phyloP scores from a whole-genome alignment of 176 grass and related monocot genomes.

The Calamus simplicifolius region DNA sequence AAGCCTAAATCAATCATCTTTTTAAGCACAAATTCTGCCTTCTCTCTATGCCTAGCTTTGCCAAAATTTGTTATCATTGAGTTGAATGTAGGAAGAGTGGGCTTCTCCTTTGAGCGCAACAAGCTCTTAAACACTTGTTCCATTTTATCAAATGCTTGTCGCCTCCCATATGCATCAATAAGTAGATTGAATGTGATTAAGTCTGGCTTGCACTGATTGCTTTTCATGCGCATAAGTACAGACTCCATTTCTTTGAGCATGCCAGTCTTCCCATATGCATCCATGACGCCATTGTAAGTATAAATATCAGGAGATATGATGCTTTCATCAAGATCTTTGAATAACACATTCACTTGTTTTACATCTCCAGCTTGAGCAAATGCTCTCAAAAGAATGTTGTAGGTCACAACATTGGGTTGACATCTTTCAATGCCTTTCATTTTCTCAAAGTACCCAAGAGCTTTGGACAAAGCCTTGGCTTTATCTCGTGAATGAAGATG shows the following conservation, averaged over 20 bases:
- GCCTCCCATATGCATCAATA: constrained; percentile 76
- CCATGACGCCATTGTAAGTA: constrained; percentile 76
- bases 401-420: constrained; percentile 72
- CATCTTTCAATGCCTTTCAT: constrained; percentile 89
- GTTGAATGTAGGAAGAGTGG: constrained; percentile 83
- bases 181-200: constrained; percentile 94
- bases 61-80: constrained; percentile 97
- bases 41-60: constrained; percentile 79
- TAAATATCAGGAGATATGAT: constrained; percentile 60
- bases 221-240: constrained; percentile 71
- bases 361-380: constrained; percentile 73
- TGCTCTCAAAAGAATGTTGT: constrained; percentile 90
- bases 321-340: constrained; percentile 83
- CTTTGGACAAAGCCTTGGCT: constrained; percentile 67
- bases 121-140: constrained; percentile 94
- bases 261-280: constrained; percentile 80
- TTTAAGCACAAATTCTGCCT: constrained; percentile 52
- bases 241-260: constrained; percentile 95
- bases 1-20: constrained; percentile 79
- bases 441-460: constrained; percentile 84
- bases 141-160: constrained; percentile 91
- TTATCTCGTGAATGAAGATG: constrained; percentile 86
- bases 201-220: constrained; percentile 69
- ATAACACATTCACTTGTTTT: constrained; percentile 65
- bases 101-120: constrained; percentile 65